Conservation (phyloP, 495 filamentous ascomycete species). For the Articulospora tetracladia region DNA sequence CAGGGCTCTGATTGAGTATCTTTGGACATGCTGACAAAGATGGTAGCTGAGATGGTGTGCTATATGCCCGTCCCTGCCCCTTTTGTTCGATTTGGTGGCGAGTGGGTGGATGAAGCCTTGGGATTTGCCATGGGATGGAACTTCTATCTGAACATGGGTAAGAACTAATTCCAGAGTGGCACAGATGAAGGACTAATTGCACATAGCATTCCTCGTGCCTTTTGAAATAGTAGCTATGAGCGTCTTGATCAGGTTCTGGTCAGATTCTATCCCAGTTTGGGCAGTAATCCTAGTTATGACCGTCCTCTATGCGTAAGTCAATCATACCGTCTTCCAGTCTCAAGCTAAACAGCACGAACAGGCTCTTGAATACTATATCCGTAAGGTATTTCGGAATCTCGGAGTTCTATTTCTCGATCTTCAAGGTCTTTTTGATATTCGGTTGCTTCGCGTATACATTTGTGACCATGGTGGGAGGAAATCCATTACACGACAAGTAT, state of each 20-base stretch:
- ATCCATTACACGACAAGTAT: conserved; percentile 30
- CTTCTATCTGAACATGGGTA: conserved; percentile 29
- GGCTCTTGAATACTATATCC: conserved; percentile 35
- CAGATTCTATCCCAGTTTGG: conserved; percentile 54
- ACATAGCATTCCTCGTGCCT: conserved; percentile 57
- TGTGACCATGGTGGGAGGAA: conserved; percentile 30
- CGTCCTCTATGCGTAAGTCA: conserved; percentile 38
- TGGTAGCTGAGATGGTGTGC: conserved; percentile 64
- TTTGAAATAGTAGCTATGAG: conserved; percentile 68
- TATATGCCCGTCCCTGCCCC: conserved; percentile 70
- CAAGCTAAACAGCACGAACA: background rate
- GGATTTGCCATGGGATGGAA: conserved; percentile 78
- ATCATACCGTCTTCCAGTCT: background rate
- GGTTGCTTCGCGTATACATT: conserved; percentile 33
- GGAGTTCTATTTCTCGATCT: conserved; percentile 43
- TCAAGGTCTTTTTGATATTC: conserved; percentile 65
- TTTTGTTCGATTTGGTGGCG: conserved; percentile 65
- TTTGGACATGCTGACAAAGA: conserved; percentile 35
- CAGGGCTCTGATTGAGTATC: background rate
- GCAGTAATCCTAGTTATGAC: conserved; percentile 68
- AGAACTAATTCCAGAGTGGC: background rate
- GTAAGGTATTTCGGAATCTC: conserved; percentile 40
- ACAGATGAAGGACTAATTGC: conserved; percentile 38
- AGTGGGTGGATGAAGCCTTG: conserved; percentile 65
- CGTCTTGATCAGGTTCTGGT: conserved; percentile 72